Percentiles rank a stretch among this genome's conserved stretches.
These are phyloP conservation scores for Pinus tabuliformis DNA, from an alignment of 75 land plant species.

Conservation along the genomic window DNA sequence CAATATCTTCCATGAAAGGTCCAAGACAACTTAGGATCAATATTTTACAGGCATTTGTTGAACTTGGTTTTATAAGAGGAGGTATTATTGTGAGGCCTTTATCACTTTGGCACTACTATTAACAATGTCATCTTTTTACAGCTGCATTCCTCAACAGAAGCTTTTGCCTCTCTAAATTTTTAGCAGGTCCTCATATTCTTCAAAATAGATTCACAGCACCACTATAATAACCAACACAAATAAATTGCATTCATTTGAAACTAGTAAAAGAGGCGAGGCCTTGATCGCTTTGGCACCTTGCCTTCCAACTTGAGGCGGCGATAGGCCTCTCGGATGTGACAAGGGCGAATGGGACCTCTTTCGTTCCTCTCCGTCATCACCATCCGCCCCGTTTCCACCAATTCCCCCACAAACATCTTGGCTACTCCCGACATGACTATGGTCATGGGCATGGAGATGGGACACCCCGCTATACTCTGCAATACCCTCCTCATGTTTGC, in stretches of 20 bases:
- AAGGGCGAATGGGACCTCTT: constrained; percentile 88
- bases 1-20: no score
- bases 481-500: constrained; percentile 90
- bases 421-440: constrained; percentile 96
- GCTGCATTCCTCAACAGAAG: no score
- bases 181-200: no score
- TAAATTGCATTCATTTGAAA: neutral
- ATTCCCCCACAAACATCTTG: constrained; percentile 98
- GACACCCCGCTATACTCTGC: constrained; percentile 81
- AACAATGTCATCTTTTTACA: no score
- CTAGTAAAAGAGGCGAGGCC: constrained; percentile 74
- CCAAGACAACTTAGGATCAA: no score
- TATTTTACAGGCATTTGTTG: no score
- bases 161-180: no score
- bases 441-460: constrained; percentile 87
- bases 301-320: constrained; percentile 92
- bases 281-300: constrained; percentile 76
- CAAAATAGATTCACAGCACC: no score
- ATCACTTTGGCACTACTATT: constrained; percentile 51
- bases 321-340: constrained; percentile 91
- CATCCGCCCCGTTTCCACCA: constrained; percentile 87
- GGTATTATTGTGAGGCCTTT: constrained; percentile 39
- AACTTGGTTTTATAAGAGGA: constrained; percentile 14
- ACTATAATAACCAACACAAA: neutral
- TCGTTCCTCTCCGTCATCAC: constrained; percentile 93